Evolutionary conservation across 192 early-diverging fungal species (phyloP).

Genomic region (Backusella mclennaniae): DNA sequence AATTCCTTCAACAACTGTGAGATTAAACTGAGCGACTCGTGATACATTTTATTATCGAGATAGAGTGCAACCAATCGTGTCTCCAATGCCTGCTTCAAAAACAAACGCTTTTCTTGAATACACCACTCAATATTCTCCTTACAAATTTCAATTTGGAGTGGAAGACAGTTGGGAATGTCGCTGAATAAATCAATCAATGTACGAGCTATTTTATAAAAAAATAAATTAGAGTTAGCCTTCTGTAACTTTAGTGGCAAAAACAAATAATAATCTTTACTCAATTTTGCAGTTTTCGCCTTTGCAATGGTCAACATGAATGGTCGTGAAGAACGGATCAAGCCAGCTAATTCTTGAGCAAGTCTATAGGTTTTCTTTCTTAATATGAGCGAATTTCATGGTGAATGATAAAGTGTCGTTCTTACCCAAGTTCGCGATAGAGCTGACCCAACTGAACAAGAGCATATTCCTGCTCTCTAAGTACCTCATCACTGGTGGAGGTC

Average conservation of each 20-base stretch:
- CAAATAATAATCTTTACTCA: constrained; percentile 54
- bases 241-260: too few species aligned
- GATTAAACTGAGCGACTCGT: constrained; percentile 85
- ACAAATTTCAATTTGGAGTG: constrained; percentile 91
- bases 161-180: constrained; percentile 82
- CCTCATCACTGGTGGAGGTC: constrained; percentile 39
- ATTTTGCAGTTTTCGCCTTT: constrained; percentile 96
- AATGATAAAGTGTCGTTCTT: constrained; percentile 1
- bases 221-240: too few species aligned
- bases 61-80: constrained; percentile 87
- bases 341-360: constrained; percentile 74
- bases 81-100: constrained; percentile 93
- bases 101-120: constrained; percentile 87
- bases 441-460: constrained; percentile 73
- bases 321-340: constrained; percentile 79
- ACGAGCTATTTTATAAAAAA: constrained; percentile 50
- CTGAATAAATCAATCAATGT: constrained; percentile 85
- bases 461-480: constrained; percentile 61
- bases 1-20: constrained; percentile 87
- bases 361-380: constrained; percentile 36
- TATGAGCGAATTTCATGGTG: neutral
- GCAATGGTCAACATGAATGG: constrained; percentile 79
- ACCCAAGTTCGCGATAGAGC: constrained; percentile 69
- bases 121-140: constrained; percentile 96
- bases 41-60: constrained; percentile 94